Evolutionary conservation across 129 eudicot species (phyloP).

Genomic region (Chrysanthemum lavandulifolium): DNA sequence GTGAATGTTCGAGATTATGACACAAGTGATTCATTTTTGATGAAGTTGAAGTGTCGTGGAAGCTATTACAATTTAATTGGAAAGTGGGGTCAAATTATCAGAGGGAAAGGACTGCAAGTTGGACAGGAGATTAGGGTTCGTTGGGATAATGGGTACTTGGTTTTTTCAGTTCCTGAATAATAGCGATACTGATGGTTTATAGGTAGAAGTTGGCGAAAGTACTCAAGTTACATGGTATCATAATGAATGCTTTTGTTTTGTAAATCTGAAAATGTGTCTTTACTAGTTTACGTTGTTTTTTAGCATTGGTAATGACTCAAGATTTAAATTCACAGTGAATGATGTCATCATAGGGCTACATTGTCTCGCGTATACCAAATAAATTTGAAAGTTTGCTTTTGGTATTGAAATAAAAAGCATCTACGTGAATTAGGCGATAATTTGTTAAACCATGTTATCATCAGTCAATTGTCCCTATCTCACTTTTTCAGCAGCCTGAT

Average conservation of each 20-base stretch:
- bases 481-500: too few species aligned
- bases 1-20: conserved; percentile 71
- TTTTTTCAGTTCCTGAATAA: conserved; percentile 74
- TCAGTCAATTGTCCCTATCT: too few species aligned
- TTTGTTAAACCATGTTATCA: not conserved
- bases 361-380: conserved; percentile 6
- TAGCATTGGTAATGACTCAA: conserved; percentile 17
- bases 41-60: conserved; percentile 79
- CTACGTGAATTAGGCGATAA: conserved; percentile 3
- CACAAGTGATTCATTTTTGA: conserved; percentile 60
- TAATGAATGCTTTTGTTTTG: conserved; percentile 34
- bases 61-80: conserved; percentile 75
- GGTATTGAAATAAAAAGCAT: not conserved
- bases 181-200: conserved; percentile 32
- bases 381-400: conserved; percentile 9
- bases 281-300: conserved; percentile 30
- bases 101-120: conserved; percentile 73
- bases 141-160: conserved; percentile 75
- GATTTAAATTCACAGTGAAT: conserved; percentile 1
- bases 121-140: conserved; percentile 80
- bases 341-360: not conserved
- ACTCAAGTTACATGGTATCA: too few species aligned
- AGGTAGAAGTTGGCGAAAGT: conserved; percentile 35
- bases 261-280: conserved; percentile 31
- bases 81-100: conserved; percentile 79